These are phyloP conservation scores for Penicillium salamii DNA, from an alignment of 495 filamentous ascomycete genomes.

Conservation along the genomic window DNA sequence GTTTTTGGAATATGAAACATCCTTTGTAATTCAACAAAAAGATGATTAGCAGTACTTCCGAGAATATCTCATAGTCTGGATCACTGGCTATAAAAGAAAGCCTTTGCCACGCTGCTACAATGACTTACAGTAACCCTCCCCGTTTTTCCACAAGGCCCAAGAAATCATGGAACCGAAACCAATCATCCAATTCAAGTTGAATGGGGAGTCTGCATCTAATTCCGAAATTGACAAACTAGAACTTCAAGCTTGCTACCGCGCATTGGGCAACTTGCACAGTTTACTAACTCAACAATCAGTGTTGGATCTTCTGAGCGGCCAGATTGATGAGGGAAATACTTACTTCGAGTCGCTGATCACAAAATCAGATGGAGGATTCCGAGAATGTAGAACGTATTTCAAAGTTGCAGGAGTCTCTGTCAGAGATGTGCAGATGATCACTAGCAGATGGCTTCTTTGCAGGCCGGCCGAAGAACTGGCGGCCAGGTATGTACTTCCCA, in stretches of 20 bases:
- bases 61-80: no score
- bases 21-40: no score
- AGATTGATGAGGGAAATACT: background rate
- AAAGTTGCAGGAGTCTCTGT: slow-evolving; percentile 1
- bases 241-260: slow-evolving; percentile 1
- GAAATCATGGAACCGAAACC: background rate
- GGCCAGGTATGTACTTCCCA: background rate
- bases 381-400: background rate
- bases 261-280: background rate
- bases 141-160: no score
- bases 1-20: no score
- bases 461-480: background rate
- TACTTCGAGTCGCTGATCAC: slow-evolving; percentile 3
- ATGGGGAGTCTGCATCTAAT: background rate
- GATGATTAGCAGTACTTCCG: no score
- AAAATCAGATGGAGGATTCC: background rate
- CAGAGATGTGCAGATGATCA: background rate
- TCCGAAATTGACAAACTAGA: background rate
- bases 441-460: background rate
- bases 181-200: slow-evolving; percentile 1
- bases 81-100: no score
- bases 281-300: slow-evolving; percentile 1
- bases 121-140: no score
- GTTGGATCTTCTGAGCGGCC: background rate
- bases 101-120: no score